Conservation (phyloP, 495 filamentous ascomycete genomes). For the Tricharina praecox region DNA sequence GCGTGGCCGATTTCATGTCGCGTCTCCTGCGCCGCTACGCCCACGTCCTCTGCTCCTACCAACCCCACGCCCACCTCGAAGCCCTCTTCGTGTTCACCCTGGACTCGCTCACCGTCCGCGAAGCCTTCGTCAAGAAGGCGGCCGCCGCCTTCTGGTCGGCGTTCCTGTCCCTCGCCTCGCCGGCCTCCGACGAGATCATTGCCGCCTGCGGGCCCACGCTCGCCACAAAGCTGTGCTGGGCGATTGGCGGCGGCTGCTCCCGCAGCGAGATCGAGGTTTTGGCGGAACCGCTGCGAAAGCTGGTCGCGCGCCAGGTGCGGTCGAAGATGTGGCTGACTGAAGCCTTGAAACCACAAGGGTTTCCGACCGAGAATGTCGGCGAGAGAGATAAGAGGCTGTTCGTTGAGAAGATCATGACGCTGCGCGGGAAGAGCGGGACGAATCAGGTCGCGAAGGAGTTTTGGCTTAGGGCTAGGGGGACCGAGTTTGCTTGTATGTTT, state of each 20-base stretch:
- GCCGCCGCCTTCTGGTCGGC: conserved; percentile 69
- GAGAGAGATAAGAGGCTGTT: conserved; percentile 44
- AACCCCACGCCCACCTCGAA: conserved; percentile 38
- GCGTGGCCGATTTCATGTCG: conserved; percentile 53
- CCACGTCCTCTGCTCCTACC: conserved; percentile 36
- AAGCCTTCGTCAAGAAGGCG: conserved; percentile 64
- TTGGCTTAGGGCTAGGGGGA: conserved; percentile 25
- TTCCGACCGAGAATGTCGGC: conserved; percentile 47
- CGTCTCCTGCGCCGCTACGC: conserved; percentile 50
- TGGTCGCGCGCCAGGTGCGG: conserved; percentile 47
- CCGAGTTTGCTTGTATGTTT: conserved; percentile 24
- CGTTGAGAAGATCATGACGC: conserved; percentile 39
- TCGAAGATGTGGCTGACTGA: conserved; percentile 44
- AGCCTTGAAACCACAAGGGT: conserved; percentile 36
- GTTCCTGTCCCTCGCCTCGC: conserved; percentile 26
- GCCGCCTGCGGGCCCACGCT: conserved; percentile 17
- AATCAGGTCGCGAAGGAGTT: conserved; percentile 26
- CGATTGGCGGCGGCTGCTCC: conserved; percentile 55
- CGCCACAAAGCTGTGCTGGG: conserved; percentile 29
- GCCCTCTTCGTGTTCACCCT: conserved; percentile 65
- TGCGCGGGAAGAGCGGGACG: conserved; percentile 21
- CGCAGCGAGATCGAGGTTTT: conserved; percentile 64
- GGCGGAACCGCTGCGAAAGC: conserved; percentile 57
- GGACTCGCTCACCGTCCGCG: conserved; percentile 49
- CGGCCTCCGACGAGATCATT: conserved; percentile 15